Percentiles rank a stretch among this genome's conserved stretches.
phyloP scores from a whole-genome alignment of 495 filamentous ascomycete species.

The Aspergillus leporis region DNA sequence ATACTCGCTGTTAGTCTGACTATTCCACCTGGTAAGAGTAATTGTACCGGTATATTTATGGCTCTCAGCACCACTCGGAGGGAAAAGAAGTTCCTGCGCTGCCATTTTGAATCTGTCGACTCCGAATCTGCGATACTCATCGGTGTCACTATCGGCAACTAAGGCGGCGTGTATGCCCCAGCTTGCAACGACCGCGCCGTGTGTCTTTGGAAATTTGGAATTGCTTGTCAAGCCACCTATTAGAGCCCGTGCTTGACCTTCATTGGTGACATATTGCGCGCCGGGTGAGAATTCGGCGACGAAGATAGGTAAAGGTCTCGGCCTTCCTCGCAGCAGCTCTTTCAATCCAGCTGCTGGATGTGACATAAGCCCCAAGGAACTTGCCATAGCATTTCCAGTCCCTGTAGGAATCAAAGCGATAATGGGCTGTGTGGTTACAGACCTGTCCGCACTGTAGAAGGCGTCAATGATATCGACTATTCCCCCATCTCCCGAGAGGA shows the following conservation, averaged over 20 bases:
- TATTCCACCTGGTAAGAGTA: conserved; percentile 30
- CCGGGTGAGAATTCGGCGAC: conserved; percentile 65
- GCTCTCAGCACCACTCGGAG: conserved; percentile 54
- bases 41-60: conserved; percentile 72
- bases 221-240: conserved; percentile 18
- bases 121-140: conserved; percentile 72
- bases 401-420: conserved; percentile 74
- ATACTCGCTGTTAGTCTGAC: conserved; percentile 25
- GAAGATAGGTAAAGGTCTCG: conserved; percentile 53
- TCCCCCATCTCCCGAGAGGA: conserved; percentile 87
- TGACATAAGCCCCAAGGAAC: conserved; percentile 53
- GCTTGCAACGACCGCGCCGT: conserved; percentile 80
- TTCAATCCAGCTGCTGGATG: conserved; percentile 29
- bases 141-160: conserved; percentile 84
- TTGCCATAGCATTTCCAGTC: conserved; percentile 86
- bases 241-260: conserved; percentile 31
- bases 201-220: conserved; percentile 41
- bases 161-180: conserved; percentile 87
- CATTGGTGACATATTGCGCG: conserved; percentile 44
- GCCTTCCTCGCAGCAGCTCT: conserved; percentile 50
- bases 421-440: conserved; percentile 39
- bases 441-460: conserved; percentile 38
- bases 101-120: conserved; percentile 79
- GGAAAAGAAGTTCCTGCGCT: conserved; percentile 68
- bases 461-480: conserved; percentile 75